Evolutionary conservation across 345 rosid genomes (phyloP), one percentile per base, ranked within the genome.

Genomic region (Trapa bicornis): DNA sequence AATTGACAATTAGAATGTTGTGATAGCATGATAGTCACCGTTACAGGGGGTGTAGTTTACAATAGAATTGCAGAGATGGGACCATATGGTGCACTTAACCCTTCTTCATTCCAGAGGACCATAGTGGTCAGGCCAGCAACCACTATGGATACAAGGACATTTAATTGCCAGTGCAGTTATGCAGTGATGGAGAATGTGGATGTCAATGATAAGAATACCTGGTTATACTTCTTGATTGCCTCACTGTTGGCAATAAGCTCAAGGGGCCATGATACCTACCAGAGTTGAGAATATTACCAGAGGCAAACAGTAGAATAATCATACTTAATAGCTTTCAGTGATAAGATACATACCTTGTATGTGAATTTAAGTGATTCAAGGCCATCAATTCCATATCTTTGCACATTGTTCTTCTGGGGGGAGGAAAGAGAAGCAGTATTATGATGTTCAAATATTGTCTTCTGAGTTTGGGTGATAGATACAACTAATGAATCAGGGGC

Each of bases 251-350:
- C 97, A 74, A 91, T 91, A 74, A 94, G 96, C 81, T 91, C 96
- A 74, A 94, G 96, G 11, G 99, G 99, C 99, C 99, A 94, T 71
- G 97, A 81, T 65, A 91, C 96, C 98, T 93, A 85, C 61, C 66
- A 73, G 52, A 71, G 3, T 35, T 70, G 67, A 41, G 48, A 41
- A 47, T 32, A 67, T 63, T 7, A 64, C 36, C 64, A 36, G 36
- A 47, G 64, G 29, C 29, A 22, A 22, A 73, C 47, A 62, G 37
- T 16, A 64, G 42, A 61, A 61, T 73, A 64, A 35, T 66, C 22
- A 36, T 43, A 54, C 69, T 12, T 15, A 39, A 53, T 39, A 58
- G 42, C 5, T 37, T 42, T 63, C 35, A 39, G 17, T 61, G n/a
- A 4, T 29, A 17, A 43, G 1, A 17, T 17, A 9, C 39, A 50